Evolutionary conservation across 2,329 filamentous ascomycete genomes (phyloP).

Genomic region (Stromatinia cepivora): DNA sequence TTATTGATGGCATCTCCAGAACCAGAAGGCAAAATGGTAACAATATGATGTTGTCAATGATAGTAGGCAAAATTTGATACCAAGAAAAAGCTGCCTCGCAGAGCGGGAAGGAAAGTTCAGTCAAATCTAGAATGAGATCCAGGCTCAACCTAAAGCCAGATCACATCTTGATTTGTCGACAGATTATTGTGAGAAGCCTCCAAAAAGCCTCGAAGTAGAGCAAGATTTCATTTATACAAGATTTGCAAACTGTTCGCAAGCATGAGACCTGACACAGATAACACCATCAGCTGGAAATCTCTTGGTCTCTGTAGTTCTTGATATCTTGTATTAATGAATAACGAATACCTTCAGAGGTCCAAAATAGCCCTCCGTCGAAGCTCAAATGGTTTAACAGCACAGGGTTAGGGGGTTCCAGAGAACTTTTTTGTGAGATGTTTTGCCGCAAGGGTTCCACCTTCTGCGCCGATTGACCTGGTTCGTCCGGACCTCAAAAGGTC

Average conservation of each 20-base stretch:
- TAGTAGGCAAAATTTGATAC: not conserved
- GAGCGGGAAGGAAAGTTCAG: not conserved
- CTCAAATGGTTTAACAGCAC: too few relatives aligned
- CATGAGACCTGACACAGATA: not conserved
- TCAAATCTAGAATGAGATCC: not conserved
- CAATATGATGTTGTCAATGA: too few relatives aligned
- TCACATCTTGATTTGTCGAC: not conserved
- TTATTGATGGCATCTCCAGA: too few relatives aligned
- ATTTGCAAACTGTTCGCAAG: rapidly evolving
- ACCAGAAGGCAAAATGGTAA: too few relatives aligned
- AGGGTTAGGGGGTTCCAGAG: not conserved
- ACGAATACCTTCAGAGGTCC: too few relatives aligned
- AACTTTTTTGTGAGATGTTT: not conserved
- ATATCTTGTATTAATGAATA: not conserved
- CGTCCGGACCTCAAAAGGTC: not conserved
- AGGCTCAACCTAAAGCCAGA: not conserved
- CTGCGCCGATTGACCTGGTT: not conserved
- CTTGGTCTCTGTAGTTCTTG: not conserved
- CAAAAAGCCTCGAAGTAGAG: not conserved
- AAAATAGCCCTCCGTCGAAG: too few relatives aligned
- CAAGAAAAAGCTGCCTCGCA: not conserved
- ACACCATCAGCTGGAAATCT: not conserved
- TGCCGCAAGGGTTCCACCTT: not conserved
- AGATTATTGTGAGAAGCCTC: not conserved
- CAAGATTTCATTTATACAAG: not conserved